Base-by-base conservation (phyloP, 805 yeast genomes). In the Hemisphaericaspora nanyangensis region DNA sequence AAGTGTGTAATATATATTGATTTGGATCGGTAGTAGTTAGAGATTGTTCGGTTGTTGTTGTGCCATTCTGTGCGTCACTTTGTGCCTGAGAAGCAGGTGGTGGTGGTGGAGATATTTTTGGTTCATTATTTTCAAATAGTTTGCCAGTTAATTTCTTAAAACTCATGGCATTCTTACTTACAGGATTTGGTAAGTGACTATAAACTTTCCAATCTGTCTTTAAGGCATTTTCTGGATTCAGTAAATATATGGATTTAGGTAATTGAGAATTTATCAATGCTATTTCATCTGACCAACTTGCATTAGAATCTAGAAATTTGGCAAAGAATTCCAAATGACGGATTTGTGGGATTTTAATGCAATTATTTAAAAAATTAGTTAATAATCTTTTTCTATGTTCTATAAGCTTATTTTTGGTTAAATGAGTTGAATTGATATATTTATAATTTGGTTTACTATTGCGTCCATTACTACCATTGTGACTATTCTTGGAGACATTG, bases 221-320 rank as follows among this genome's bases (percentile, higher is more conserved):
- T 31, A 64, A 51, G 2, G 71, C 72, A 41, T 69, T 68, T 41
- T 68, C 72, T 0, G 75, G 75, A 44, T 69, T 69, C 65, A 65
- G 70, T 37, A 49, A 54, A 40, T 65, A 67, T 1, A 65, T 58
- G 7, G 65, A 60, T 38, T 60, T 62, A 2, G 75, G 75, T 31
- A 69, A 51, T 38, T 67, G 72, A 38, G 61, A 59, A 17, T 52
- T 49, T 7, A 67, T 57, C 32, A 68, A 49, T 13, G 56, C 40
- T 4, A 63, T 58, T 40, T 69, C 95, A 53, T 90, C 96, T 17
- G 74, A 69, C 91, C 96, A 93, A 48, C 77, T 76, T 10, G 86
- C 78, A 44, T 83, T 83, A 6, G 98, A 95, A 54, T 89, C 93
- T 40, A 93, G 60, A 53, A 93, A 93, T 54, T 82, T 79, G 29